Evolutionary conservation across 441 rosid genomes (phyloP).

Genomic region (Corymbia citriodora): DNA sequence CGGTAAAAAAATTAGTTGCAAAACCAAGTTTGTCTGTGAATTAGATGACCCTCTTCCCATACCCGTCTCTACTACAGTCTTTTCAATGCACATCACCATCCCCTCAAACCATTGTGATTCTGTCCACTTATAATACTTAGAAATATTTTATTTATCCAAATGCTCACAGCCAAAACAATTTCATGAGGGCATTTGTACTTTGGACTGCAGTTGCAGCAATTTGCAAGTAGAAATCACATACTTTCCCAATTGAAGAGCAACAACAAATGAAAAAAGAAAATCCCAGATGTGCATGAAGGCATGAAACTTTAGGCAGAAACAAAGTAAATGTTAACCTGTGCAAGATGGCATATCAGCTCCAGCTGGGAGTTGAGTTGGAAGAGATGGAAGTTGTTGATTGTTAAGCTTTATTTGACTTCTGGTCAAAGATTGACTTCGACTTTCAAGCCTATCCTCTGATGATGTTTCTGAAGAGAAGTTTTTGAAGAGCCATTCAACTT

Average conservation of each 20-base stretch:
- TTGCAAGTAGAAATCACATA: background rate
- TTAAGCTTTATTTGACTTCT: slow-evolving; percentile 58
- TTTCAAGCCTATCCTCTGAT: slow-evolving; percentile 49
- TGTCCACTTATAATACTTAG: background rate
- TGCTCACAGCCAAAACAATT: background rate
- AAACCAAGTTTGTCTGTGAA: background rate
- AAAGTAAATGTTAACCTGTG: slow-evolving; percentile 39
- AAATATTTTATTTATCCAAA: background rate
- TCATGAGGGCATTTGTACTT: background rate
- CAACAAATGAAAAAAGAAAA: background rate
- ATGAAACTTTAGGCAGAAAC: background rate
- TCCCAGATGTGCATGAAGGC: background rate
- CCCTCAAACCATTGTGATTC: background rate
- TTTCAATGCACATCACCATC: background rate
- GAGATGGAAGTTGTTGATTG: slow-evolving; percentile 48
- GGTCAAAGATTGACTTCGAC: slow-evolving; percentile 39
- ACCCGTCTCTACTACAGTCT: background rate
- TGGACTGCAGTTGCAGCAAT: background rate
- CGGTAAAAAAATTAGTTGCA: background rate
- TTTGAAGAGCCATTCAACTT: slow-evolving; percentile 4
- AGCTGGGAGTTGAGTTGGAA: slow-evolving; percentile 86
- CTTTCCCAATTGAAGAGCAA: background rate
- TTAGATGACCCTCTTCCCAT: background rate
- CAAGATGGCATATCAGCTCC: slow-evolving; percentile 89
- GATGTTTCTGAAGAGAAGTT: slow-evolving; percentile 44